Evolutionary conservation across 2,329 filamentous ascomycete genomes (phyloP).

Genomic region (Penicillium italicum): DNA sequence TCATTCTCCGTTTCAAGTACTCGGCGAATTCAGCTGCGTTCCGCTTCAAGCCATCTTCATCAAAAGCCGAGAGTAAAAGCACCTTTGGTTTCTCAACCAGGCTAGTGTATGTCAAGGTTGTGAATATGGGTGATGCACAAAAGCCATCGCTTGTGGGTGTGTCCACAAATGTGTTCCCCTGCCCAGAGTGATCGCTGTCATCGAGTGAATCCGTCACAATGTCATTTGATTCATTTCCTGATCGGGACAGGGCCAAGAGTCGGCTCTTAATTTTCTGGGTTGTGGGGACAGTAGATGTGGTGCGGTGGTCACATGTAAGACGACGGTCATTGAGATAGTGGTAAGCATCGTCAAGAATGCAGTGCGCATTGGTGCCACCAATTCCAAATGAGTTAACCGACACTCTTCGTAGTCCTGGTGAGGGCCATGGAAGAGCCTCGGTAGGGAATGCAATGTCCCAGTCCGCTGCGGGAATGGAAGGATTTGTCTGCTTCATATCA

Average conservation of each 20-base stretch:
- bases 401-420: conserved; percentile 20
- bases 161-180: conserved; percentile 7
- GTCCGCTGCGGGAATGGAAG: conserved; percentile 33
- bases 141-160: conserved; percentile 13
- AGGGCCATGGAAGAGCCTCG: conserved; percentile 27
- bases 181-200: conserved; percentile 11
- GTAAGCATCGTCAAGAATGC: conserved; percentile 32
- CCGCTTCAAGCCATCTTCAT: conserved; percentile 23
- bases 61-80: conserved; percentile 21
- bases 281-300: background rate
- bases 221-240: background rate
- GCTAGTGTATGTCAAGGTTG: background rate
- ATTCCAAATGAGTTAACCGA: conserved; percentile 40
- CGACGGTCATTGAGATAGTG: conserved; percentile 18
- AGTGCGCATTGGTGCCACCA: conserved; percentile 35
- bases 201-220: background rate
- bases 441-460: conserved; percentile 33
- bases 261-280: background rate
- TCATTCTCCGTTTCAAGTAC: conserved; percentile 13
- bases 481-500: conserved; percentile 41
- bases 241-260: background rate
- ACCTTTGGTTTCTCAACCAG: conserved; percentile 7
- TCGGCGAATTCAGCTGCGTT: conserved; percentile 14
- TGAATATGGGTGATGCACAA: conserved; percentile 4
- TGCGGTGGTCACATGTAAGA: conserved; percentile 12